Conservation (phyloP, 2,329 filamentous ascomycete species). For the Botrytis tulipae region DNA sequence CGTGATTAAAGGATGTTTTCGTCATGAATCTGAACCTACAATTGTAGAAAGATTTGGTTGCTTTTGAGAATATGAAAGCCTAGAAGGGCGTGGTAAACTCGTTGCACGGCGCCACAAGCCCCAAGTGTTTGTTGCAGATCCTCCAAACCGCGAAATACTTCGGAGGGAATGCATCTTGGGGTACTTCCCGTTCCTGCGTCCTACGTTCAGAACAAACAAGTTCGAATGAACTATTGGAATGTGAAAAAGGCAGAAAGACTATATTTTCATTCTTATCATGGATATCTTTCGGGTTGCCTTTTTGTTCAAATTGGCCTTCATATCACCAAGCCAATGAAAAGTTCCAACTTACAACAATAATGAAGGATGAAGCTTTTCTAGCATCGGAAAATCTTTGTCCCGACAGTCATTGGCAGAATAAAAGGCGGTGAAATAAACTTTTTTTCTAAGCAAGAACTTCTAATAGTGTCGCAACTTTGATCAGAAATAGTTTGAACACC, state of each 20-base stretch:
- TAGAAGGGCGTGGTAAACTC: background rate
- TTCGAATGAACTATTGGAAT: background rate
- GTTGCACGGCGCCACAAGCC: background rate
- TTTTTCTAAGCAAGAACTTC: background rate
- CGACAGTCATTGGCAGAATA: background rate
- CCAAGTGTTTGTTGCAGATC: background rate
- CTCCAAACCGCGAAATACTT: background rate
- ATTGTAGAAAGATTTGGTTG: background rate
- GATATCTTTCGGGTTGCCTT: background rate
- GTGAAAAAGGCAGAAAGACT: background rate
- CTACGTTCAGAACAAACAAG: background rate
- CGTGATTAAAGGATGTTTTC: background rate
- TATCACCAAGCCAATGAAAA: background rate
- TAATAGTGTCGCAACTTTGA: background rate
- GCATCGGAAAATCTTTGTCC: slow-evolving; percentile 20
- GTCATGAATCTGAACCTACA: background rate
- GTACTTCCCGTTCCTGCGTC: background rate
- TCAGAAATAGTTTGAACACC: background rate
- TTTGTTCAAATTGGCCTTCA: background rate
- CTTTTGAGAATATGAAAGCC: background rate
- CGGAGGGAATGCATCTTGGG: background rate
- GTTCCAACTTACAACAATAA: background rate
- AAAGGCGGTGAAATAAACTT: slow-evolving; percentile 3
- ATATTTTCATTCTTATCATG: background rate
- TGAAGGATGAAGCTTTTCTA: background rate